A percentile compares a stretch with the other conserved stretches of the same genome.
Evolutionary conservation across 2,329 filamentous ascomycete genomes (phyloP).

Genomic region (Colletotrichum tofieldiae): DNA sequence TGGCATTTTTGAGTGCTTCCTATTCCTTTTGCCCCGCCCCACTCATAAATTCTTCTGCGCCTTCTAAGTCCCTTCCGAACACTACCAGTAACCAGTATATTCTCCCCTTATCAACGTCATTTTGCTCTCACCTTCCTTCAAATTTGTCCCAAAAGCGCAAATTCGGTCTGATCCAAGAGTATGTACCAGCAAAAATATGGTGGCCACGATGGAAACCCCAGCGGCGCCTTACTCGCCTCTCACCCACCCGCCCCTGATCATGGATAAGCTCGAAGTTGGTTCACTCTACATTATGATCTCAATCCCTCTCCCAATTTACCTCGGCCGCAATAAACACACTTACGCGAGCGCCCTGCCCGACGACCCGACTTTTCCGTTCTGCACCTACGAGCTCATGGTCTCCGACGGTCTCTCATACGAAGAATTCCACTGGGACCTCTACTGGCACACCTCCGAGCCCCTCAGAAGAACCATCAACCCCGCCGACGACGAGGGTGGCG

Average conservation of each 20-base stretch:
- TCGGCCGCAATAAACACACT: conserved; percentile 20
- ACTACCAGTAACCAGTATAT: no score
- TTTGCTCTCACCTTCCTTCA: not conserved
- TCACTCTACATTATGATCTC: conserved; percentile 42
- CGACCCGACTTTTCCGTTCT: conserved; percentile 40
- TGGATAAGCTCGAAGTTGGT: conserved; percentile 27
- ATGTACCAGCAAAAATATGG: not conserved
- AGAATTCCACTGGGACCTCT: conserved; percentile 57
- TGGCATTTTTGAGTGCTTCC: no score
- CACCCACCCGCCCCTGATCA: conserved; percentile 14
- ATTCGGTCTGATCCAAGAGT: not conserved
- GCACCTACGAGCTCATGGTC: conserved; percentile 44
- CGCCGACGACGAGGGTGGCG: conserved; percentile 3
- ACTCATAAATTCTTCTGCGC: not conserved
- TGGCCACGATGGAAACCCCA: not conserved
- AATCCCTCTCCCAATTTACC: conserved; percentile 35
- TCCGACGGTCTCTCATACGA: conserved; percentile 45
- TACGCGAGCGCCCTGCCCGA: conserved; percentile 20
- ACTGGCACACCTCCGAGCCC: conserved; percentile 49
- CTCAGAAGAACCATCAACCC: conserved; percentile 35
- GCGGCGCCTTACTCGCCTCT: conserved; percentile 22
- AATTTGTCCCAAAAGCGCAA: not conserved
- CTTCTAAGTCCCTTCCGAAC: not conserved
- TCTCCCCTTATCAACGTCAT: not conserved
- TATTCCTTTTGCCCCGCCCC: not conserved